A percentile compares a stretch with the other conserved stretches of the same genome.
Conservation (phyloP, 306 rosid species). For the Lupinus albus region DNA sequence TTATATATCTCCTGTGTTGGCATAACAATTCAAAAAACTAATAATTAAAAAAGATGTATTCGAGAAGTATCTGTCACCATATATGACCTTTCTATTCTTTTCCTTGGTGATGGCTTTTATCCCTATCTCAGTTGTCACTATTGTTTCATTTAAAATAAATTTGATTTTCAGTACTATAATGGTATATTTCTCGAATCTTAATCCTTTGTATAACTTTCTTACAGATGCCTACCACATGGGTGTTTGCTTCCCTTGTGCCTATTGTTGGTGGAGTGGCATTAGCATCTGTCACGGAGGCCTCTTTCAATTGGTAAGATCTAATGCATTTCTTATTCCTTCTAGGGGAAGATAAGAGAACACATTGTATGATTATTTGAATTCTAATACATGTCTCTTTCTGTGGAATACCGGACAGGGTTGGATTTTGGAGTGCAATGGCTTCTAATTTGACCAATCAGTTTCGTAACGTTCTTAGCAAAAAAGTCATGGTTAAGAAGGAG, state of each 20-base stretch:
- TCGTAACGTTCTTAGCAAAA: constrained; percentile 98
- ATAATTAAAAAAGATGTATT: not conserved
- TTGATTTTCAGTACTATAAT: not conserved
- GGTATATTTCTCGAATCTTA: constrained; percentile 20
- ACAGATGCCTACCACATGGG: constrained; percentile 82
- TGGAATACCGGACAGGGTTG: constrained; percentile 62
- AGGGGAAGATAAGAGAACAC: not conserved
- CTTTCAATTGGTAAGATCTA: constrained; percentile 77
- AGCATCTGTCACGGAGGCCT: constrained; percentile 86
- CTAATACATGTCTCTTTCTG: constrained; percentile 21
- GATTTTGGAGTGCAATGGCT: constrained; percentile 99
- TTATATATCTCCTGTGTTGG: not conserved
- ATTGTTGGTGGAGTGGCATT: constrained; percentile 89
- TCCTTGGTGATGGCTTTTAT: not conserved
- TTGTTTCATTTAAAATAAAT: not conserved
- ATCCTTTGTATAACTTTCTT: constrained; percentile 4
- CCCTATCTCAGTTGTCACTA: not conserved
- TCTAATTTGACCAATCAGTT: constrained; percentile 93
- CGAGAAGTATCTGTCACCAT: not conserved
- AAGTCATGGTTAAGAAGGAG: constrained; percentile 86
- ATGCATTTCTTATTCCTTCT: constrained; percentile 1
- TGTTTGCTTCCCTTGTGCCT: constrained; percentile 78
- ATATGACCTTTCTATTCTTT: not conserved
- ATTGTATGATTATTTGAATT: constrained; percentile 21
- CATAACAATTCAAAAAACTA: not conserved